phyloP scores from a whole-genome alignment of 2,329 filamentous ascomycete species.

The Pseudodiploospora longispora region DNA sequence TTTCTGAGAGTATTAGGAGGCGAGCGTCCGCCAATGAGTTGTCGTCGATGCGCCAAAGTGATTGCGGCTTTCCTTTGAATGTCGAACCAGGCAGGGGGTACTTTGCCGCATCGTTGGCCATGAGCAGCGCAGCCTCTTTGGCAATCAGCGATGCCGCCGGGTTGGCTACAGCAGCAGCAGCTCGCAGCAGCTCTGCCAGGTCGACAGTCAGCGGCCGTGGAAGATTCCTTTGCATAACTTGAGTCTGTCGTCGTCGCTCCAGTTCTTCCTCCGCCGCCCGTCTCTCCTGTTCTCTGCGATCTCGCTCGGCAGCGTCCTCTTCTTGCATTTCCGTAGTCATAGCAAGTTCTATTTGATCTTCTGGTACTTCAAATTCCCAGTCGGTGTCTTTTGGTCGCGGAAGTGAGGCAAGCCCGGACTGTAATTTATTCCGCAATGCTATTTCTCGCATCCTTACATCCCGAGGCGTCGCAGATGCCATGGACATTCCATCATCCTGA shows the following conservation, averaged over 20 bases:
- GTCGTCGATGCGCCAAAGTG: slow-evolving; percentile 61
- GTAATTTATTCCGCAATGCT: slow-evolving; percentile 59
- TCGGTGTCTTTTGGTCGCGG: slow-evolving; percentile 90
- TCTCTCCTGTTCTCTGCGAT: slow-evolving; percentile 67
- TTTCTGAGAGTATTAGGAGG: slow-evolving; percentile 67
- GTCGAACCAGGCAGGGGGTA: slow-evolving; percentile 64
- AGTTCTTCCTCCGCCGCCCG: slow-evolving; percentile 65
- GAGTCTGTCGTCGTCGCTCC: slow-evolving; percentile 76
- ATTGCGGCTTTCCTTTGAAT: slow-evolving; percentile 51
- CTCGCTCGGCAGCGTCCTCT: slow-evolving; percentile 61
- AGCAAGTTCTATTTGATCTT: slow-evolving; percentile 60
- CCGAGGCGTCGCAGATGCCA: slow-evolving; percentile 66
- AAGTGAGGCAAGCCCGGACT: slow-evolving; percentile 66
- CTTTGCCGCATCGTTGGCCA: slow-evolving; percentile 72
- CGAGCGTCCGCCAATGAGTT: slow-evolving; percentile 65
- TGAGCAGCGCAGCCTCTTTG: slow-evolving; percentile 67
- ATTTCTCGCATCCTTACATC: slow-evolving; percentile 67
- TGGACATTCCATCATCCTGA: slow-evolving; percentile 55
- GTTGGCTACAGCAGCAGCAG: slow-evolving; percentile 52
- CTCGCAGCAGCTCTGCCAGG: slow-evolving; percentile 56
- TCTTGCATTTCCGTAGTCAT: slow-evolving; percentile 41
- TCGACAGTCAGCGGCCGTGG: slow-evolving; percentile 72
- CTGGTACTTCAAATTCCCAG: slow-evolving; percentile 88
- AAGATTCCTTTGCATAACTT: slow-evolving; percentile 80
- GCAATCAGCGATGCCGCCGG: slow-evolving; percentile 63